Conservation (phyloP, 2,329 filamentous ascomycete species). For the Bisporella sp. region DNA sequence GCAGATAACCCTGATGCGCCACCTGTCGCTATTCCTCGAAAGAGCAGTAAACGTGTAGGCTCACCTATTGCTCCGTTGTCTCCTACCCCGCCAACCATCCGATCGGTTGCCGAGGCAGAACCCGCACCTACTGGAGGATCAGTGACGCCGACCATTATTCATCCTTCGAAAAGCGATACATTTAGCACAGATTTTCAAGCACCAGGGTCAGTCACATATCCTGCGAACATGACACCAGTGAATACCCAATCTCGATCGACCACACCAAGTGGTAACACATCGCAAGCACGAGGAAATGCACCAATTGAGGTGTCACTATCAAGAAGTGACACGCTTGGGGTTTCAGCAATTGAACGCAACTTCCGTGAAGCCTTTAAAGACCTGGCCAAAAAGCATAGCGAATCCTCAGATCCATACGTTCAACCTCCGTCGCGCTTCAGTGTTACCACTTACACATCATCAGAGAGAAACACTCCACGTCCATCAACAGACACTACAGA, state of each 20-base stretch:
- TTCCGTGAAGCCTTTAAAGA: constrained; percentile 20
- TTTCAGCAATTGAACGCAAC: constrained; percentile 19
- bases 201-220: no score
- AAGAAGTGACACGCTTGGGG: neutral
- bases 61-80: constrained; percentile 11
- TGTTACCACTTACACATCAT: constrained; percentile 25
- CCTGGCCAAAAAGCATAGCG: constrained; percentile 5
- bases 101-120: constrained; percentile 20
- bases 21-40: constrained; percentile 49
- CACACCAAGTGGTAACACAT: neutral
- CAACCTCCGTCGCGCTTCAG: constrained; percentile 27
- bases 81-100: constrained; percentile 11
- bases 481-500: constrained; percentile 22
- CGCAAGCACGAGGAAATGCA: neutral
- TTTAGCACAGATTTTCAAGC: no score
- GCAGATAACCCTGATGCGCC: constrained; percentile 50
- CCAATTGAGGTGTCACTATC: neutral
- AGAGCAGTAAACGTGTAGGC: constrained; percentile 34
- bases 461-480: constrained; percentile 18
- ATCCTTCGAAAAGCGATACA: neutral
- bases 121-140: constrained; percentile 14
- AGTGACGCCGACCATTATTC: neutral
- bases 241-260: no score
- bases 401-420: constrained; percentile 17
- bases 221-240: no score